Base-by-base conservation (phyloP, 2,329 filamentous ascomycete genomes). In the Alternaria dauci region DNA sequence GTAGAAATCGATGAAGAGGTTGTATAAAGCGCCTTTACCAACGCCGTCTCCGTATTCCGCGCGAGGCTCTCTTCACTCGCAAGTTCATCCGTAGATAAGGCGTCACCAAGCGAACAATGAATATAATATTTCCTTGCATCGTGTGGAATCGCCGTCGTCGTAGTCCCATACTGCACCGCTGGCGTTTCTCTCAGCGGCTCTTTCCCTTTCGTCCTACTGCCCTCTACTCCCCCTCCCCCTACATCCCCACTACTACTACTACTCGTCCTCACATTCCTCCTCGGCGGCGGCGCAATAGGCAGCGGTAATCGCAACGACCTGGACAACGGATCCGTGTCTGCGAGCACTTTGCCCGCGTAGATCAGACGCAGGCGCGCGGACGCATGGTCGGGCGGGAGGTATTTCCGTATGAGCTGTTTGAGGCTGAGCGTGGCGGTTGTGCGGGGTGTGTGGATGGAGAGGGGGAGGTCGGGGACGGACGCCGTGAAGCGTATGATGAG, bases 401-500 rank as follows among this genome's bases (percentile, higher is more conserved):
- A 86, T 8, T 84, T 79, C 68, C 95, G 93, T 74, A 98, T 92
- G 52, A 91, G 85, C 70, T 91, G 89, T 79, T 96, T 97, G 58
- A 98, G 86, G 2, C 90, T 87, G 56, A 93, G 86, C 55, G 92
- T 87, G 42, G 92, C 92, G 11, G 90, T 93, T 32, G 84, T 83
- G 48, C 84, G 79, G 0, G 94, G 92, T 6, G 84, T 81, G 50
- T 87, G 78, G 72, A 98, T 88, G 71, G 92, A 88, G 61, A 98
- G 86, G 41, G 90, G 86, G 39, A 97, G 86, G 77, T 98, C 95
- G 16, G 93, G 90, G 58, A 94, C 86, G 1, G 92, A 89, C 61
- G 90, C 89, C 54, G 93, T 93, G 86, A 99, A 98, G 78, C 94
- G 93, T 77, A 98, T 89, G 38, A 92, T 94, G 46, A 98, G 85